These are phyloP conservation scores for Xylaria acuta DNA, from an alignment of 495 filamentous ascomycete genomes.

Conservation along the genomic window DNA sequence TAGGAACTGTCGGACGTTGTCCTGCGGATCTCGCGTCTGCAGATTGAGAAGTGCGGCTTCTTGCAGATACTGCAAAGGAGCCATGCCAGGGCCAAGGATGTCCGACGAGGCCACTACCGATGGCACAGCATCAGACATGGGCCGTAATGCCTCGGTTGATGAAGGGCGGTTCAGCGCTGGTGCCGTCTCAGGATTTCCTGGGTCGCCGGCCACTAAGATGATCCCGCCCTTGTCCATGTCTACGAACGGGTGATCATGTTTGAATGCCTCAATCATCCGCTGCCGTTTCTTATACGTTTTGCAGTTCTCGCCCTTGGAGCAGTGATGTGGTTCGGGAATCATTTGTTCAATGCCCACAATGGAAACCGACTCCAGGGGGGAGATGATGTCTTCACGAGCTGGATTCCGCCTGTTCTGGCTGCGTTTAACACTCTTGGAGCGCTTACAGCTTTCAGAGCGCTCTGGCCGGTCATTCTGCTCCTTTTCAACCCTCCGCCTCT, in stretches of 20 bases:
- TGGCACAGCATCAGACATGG: conserved; percentile 68
- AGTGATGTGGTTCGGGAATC: conserved; percentile 81
- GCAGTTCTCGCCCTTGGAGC: conserved; percentile 90
- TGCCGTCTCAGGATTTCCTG: conserved; percentile 71
- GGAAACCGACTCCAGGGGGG: conserved; percentile 80
- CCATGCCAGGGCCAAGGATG: conserved; percentile 70
- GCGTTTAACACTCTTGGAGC: conserved; percentile 47
- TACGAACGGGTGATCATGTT: conserved; percentile 70
- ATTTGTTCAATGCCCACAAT: conserved; percentile 93
- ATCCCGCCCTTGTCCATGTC: conserved; percentile 62
- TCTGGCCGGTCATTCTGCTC: conserved; percentile 37
- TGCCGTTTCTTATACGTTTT: conserved; percentile 79
- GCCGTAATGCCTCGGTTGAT: conserved; percentile 55
- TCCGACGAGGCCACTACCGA: conserved; percentile 93
- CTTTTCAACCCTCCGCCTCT: conserved; percentile 45
- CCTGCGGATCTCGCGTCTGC: conserved; percentile 77
- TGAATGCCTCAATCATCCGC: conserved; percentile 68
- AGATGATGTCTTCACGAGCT: conserved; percentile 67
- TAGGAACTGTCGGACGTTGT: conserved; percentile 89
- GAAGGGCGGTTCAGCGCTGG: conserved; percentile 49
- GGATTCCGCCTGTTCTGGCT: conserved; percentile 49
- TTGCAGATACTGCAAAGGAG: conserved; percentile 70
- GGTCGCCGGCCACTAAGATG: conserved; percentile 71
- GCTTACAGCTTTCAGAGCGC: conserved; percentile 50
- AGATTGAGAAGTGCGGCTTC: conserved; percentile 72